Percentiles rank a stretch among this genome's conserved stretches.
Conservation (phyloP, 164 flowering plant species). For the Chimonanthus praecox region DNA sequence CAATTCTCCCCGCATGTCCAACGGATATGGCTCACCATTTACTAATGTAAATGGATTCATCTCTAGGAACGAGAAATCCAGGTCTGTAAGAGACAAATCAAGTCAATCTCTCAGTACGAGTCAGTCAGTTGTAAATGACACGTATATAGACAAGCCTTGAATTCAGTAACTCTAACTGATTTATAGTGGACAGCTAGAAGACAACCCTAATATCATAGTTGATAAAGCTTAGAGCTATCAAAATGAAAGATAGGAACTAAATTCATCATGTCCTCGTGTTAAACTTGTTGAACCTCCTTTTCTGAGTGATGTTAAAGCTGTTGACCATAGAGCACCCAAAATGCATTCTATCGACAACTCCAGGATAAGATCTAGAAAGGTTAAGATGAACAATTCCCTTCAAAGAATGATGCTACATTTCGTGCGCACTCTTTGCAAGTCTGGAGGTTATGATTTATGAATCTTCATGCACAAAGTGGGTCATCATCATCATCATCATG, state of each 20-base stretch:
- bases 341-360: neutral
- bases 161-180: neutral
- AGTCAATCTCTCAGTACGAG: neutral
- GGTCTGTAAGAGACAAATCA: conserved; percentile 33
- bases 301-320: too few species aligned
- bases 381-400: neutral
- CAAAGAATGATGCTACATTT: neutral
- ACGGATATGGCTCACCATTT: conserved; percentile 75
- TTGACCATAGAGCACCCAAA: neutral
- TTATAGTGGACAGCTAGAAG: neutral
- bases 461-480: neutral
- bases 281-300: neutral
- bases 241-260: neutral
- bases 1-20: conserved; percentile 92
- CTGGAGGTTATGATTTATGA: neutral
- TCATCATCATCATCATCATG: too few species aligned
- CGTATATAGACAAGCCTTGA: neutral
- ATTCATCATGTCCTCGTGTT: neutral
- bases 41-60: conserved; percentile 93
- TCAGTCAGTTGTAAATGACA: neutral
- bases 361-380: neutral
- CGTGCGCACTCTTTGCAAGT: neutral
- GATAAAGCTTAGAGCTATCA: neutral
- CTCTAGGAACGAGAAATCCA: conserved; percentile 87
- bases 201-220: neutral